phyloP scores from a whole-genome alignment of 129 eudicot genomes.

The Chrysanthemum makinoi region DNA sequence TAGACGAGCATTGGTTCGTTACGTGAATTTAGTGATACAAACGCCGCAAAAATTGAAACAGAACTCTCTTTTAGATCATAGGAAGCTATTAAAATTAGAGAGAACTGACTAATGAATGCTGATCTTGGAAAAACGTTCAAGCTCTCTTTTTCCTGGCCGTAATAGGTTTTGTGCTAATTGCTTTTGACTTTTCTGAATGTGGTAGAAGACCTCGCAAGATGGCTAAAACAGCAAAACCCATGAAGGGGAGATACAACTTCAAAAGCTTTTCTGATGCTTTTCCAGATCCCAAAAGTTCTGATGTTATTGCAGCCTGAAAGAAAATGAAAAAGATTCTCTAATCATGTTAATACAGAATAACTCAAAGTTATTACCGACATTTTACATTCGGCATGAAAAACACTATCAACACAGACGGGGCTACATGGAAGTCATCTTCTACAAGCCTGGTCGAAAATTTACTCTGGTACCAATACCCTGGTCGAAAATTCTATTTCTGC shows the following conservation, averaged over 20 bases:
- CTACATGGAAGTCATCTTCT: no score
- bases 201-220: conserved; percentile 66
- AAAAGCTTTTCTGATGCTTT: conserved; percentile 65
- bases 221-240: conserved; percentile 75
- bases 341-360: no score
- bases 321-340: not conserved
- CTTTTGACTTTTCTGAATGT: conserved; percentile 29
- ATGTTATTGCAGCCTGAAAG: conserved; percentile 59
- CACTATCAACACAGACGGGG: no score
- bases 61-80: not conserved
- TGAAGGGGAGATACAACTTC: conserved; percentile 54
- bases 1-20: not conserved
- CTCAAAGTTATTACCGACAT: no score
- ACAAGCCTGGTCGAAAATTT: no score
- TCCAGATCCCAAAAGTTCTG: conserved; percentile 58
- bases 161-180: not conserved
- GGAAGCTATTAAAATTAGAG: no score
- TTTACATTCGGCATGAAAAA: no score
- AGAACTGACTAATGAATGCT: not conserved
- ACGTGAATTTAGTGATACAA: not conserved
- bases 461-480: no score
- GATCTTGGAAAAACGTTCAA: not conserved
- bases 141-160: not conserved
- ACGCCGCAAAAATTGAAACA: not conserved
- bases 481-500: no score